Base-by-base conservation (phyloP, 176 grass and related monocot species). In the Hsuehochloa calcarea region DNA sequence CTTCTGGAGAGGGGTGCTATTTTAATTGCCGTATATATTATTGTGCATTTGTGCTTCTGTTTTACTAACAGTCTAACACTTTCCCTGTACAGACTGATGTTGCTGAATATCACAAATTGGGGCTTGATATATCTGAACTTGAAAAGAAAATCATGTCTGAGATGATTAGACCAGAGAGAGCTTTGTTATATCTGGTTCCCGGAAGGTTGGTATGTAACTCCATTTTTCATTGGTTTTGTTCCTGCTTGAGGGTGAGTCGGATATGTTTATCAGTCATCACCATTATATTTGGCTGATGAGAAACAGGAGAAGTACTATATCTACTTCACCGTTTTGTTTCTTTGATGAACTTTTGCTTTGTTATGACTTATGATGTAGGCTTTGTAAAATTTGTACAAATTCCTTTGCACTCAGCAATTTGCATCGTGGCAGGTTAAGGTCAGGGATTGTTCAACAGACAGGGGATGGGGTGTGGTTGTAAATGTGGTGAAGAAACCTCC, bases 111-210 rank as follows among this genome's bases (percentile, higher is more conserved):
- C 96, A 99, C 74, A 96, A 99, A 77, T 74, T 99, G 84, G 90
- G 70, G 70, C 81, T 99, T 79, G 96, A 96, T 85, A 82, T 96
- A 90, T 89, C 93, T 75, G 90, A 94, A 89, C 85, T 99, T 84
- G 96, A 99, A 87, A 99, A 92, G 88, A 95, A 89, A 89, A 99
- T 96, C 60, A 94, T 99, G 87, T 91, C 91, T 78, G 93, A 99
- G 83, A 96, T 94, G 54, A 91, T 95, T 81, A 93, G 96, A 80
- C 93, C 91, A 76, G 96, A 99, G 86, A 92, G 91, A 70, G 86
- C 89, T 72, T 89, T 99, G 84, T 68, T 94, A 78, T 99, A 94
- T 78, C 90, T 99, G 88, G 91, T 99, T 80, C 96, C 96, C 81
- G 96, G 93, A 86, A 92, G 93, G 68, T 88, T 99, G 93, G 96